Evolutionary conservation across 2,329 filamentous ascomycete species (phyloP).

Genomic region (Hymenoscyphus infarciens): DNA sequence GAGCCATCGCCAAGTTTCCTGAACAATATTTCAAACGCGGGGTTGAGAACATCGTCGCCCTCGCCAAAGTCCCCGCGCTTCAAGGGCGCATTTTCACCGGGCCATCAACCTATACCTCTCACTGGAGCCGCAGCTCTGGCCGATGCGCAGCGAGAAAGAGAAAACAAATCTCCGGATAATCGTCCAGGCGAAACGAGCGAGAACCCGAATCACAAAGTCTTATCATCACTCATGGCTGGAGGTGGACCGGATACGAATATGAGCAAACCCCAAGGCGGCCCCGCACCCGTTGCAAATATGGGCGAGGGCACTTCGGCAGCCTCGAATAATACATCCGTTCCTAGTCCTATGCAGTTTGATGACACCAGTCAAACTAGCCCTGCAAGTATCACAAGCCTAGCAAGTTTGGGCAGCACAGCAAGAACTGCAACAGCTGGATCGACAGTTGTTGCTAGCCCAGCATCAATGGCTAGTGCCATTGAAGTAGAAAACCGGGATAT

Average conservation of each 20-base stretch:
- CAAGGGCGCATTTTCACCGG: constrained; percentile 34
- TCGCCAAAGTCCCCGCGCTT: constrained; percentile 34
- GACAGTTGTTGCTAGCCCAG: constrained; percentile 33
- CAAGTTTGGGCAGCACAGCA: constrained; percentile 33
- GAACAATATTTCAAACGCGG: constrained; percentile 30
- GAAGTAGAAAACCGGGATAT: constrained; percentile 28
- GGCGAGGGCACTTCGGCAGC: constrained; percentile 33
- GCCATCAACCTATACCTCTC: constrained; percentile 40
- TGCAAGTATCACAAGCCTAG: constrained; percentile 34
- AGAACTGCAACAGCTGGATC: constrained; percentile 35
- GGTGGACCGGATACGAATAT: constrained; percentile 45
- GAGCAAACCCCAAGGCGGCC: constrained; percentile 54
- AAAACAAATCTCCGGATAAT: constrained; percentile 41
- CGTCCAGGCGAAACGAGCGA: constrained; percentile 44
- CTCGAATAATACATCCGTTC: constrained; percentile 33
- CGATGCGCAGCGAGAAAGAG: constrained; percentile 49
- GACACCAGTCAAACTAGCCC: constrained; percentile 33
- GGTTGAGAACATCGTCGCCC: constrained; percentile 28
- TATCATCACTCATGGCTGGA: constrained; percentile 53
- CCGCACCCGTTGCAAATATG: constrained; percentile 33
- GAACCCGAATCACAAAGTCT: constrained; percentile 50
- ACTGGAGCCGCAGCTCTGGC: constrained; percentile 53
- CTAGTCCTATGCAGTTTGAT: constrained; percentile 30
- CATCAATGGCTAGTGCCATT: constrained; percentile 26
- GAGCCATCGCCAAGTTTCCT: constrained; percentile 28